Evolutionary conservation across 306 rosid genomes (phyloP), one percentile per base, ranked within the genome.

Genomic region (Dalbergia cultrata): DNA sequence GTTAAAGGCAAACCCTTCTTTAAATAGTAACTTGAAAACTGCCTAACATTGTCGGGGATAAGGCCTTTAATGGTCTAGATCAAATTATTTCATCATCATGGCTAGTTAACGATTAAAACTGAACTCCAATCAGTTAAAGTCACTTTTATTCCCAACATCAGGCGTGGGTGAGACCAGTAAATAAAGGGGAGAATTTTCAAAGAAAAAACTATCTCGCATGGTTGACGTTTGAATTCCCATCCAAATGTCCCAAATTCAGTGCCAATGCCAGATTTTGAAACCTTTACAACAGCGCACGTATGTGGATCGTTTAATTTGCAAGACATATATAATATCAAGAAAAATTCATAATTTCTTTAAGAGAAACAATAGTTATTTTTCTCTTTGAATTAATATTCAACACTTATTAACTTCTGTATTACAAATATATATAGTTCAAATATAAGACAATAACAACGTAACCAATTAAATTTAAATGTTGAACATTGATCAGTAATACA

Each of bases 181-280:
- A n/a, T 5, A 41, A 75, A 41, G 31, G 43, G 65, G 3, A 26
- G 6, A 18, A 47, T 11, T 2, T 44, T 4, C 43, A 67, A 75
- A 54, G 14, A 41, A 9, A 54, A 19, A 70, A 52, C 70, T 70
- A 47, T 21, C 52, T 63, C 85, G 70, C 82, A 62, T 75, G 81
- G 72, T 59, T 59, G 71, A 68, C 52, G 77, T 59, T 45, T 75
- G 59, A 67, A 75, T 58, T 71, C 76, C 58, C 60, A 9, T 56
- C 41, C 8, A 44, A 3, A 44, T 75, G 80, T 75, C 49, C 71
- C 69, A 17, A 54, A 56, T 13, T n/a, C 77, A 37, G 6, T 54
- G 37, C 58, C 39, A 34, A 13, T 54, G 37, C 74, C 39, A 34
- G 7, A 33, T 5, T 17, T 60, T 60, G 39, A 14, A n/a, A 35